Evolutionary conservation across 2,329 filamentous ascomycete genomes (phyloP).

Genomic region (Microdochium trichocladiopsis): DNA sequence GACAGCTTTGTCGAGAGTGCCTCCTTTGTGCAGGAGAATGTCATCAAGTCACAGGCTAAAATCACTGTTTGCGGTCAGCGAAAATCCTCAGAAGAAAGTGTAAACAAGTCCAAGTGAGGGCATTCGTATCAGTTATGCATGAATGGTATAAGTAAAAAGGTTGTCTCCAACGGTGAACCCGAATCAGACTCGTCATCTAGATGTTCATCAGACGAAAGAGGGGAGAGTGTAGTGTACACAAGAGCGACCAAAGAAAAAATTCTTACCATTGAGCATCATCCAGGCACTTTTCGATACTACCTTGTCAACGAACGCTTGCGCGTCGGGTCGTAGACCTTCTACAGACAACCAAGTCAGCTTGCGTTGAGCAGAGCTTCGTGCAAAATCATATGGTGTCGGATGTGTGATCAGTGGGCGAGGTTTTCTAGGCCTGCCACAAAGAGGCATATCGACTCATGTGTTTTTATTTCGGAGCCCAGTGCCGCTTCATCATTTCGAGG

Average conservation of each 20-base stretch:
- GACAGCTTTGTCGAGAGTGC: background rate
- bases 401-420: conserved; percentile 84
- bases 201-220: conserved; percentile 38
- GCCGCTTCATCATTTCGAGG: conserved; percentile 73
- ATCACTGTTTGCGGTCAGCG: conserved; percentile 12
- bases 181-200: conserved; percentile 60
- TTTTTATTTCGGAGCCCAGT: conserved; percentile 85
- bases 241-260: conserved; percentile 2
- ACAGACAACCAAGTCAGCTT: background rate
- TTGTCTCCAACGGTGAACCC: conserved; percentile 55
- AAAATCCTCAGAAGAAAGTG: conserved; percentile 7
- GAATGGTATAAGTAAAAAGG: conserved; percentile 50
- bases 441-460: conserved; percentile 79
- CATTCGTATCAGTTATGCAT: conserved; percentile 43
- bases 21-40: too few relatives aligned
- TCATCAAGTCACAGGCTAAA: conserved; percentile 6
- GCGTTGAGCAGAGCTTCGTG: background rate
- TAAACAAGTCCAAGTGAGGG: conserved; percentile 1
- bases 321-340: too few relatives aligned
- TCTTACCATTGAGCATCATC: background rate
- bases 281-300: background rate
- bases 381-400: conserved; percentile 1
- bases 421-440: conserved; percentile 99
- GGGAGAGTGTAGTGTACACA: conserved; percentile 1
- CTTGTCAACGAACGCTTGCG: background rate